Evolutionary conservation across 2,329 filamentous ascomycete genomes (phyloP).

Genomic region (Gremmenia infestans): DNA sequence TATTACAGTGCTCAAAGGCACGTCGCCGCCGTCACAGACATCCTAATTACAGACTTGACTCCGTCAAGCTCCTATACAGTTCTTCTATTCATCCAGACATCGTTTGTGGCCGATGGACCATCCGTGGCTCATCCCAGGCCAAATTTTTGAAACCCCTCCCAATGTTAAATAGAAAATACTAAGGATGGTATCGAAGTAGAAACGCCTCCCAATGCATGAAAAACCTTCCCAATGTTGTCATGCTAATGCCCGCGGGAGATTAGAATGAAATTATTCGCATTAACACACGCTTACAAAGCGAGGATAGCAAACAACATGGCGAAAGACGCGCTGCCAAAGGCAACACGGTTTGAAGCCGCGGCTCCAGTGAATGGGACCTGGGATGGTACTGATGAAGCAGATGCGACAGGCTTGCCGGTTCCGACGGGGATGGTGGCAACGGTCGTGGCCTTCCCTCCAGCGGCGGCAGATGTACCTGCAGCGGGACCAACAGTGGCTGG

Average conservation of each 20-base stretch:
- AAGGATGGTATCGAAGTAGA: constrained; percentile 3
- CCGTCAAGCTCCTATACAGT: neutral
- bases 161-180: neutral
- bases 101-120: too few relatives aligned
- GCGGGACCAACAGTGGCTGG: constrained; percentile 19
- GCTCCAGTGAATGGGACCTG: constrained; percentile 33
- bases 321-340: constrained; percentile 23
- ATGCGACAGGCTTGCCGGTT: constrained; percentile 21
- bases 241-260: neutral
- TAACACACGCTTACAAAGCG: constrained; percentile 18
- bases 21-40: neutral
- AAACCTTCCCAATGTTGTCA: neutral
- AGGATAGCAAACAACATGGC: constrained; percentile 24
- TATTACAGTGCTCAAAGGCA: neutral
- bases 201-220: constrained; percentile 1
- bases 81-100: neutral
- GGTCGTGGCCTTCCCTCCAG: neutral
- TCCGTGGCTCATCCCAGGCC: neutral
- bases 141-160: neutral
- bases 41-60: neutral
- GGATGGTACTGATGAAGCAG: constrained; percentile 33
- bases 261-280: neutral
- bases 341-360: constrained; percentile 20
- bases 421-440: constrained; percentile 21
- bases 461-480: constrained; percentile 22